Evolutionary conservation across 352 stramenopile species (phyloP).

Genomic region (Phytophthora brassicae): DNA sequence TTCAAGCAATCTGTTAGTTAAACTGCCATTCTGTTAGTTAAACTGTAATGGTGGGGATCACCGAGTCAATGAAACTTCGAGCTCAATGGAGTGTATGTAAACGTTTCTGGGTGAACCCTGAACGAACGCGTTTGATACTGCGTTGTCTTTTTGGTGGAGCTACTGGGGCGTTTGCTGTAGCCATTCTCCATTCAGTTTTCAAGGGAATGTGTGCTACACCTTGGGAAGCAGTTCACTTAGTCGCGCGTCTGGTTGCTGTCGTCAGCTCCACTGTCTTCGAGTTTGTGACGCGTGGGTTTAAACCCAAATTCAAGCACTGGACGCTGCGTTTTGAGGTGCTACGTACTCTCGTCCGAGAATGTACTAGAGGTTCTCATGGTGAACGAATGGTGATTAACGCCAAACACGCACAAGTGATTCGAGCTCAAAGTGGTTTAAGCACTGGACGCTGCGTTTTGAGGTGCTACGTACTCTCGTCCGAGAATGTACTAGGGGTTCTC

Average conservation of each 20-base stretch:
- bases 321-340: constrained; percentile 48
- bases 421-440: constrained; percentile 39
- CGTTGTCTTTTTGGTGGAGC: constrained; percentile 25
- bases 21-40: background rate
- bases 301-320: constrained; percentile 44
- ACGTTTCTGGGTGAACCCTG: constrained; percentile 12
- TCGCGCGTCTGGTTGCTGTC: constrained; percentile 15
- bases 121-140: constrained; percentile 14
- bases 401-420: constrained; percentile 37
- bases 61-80: constrained; percentile 2
- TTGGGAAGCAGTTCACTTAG: constrained; percentile 32
- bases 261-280: constrained; percentile 18
- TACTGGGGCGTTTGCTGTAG: constrained; percentile 12
- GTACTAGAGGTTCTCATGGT: constrained; percentile 24
- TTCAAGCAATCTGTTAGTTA: background rate
- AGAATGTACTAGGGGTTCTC: constrained; percentile 24
- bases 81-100: constrained; percentile 14
- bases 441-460: constrained; percentile 57
- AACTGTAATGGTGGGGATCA: constrained; percentile 16
- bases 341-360: constrained; percentile 29
- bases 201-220: constrained; percentile 35
- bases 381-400: constrained; percentile 31
- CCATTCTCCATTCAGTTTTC: constrained; percentile 22
- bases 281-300: constrained; percentile 32
- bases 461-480: constrained; percentile 28